These are phyloP conservation scores for Elongisporangium prolatum DNA, from an alignment of 352 stramenopile genomes.

Conservation along the genomic window DNA sequence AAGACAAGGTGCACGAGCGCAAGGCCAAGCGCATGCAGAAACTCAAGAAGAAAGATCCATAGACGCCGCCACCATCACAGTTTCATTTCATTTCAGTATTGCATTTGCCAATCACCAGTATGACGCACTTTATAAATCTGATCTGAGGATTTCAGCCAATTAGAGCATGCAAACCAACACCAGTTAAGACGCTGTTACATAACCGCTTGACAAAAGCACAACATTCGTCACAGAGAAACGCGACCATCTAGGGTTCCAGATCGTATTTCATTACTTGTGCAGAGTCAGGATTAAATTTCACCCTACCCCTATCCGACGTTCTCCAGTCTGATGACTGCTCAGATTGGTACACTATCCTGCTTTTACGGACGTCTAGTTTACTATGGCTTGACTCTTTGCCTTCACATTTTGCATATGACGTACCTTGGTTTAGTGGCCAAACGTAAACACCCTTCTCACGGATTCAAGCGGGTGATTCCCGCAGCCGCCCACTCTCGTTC, in stretches of 20 bases:
- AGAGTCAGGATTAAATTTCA: background rate
- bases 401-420: no score
- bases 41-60: constrained; percentile 18
- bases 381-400: no score
- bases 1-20: constrained; percentile 76
- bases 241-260: background rate
- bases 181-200: background rate
- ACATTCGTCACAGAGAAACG: background rate
- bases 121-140: background rate
- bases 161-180: background rate
- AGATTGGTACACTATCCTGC: background rate
- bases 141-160: background rate
- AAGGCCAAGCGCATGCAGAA: constrained; percentile 61
- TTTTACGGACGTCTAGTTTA: background rate
- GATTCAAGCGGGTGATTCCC: background rate
- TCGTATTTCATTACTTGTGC: background rate
- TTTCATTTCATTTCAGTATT: background rate
- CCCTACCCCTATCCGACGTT: background rate
- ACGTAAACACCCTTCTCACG: background rate
- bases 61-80: background rate
- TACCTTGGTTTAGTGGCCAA: background rate
- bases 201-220: background rate
- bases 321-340: background rate
- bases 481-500: background rate
- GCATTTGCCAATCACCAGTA: background rate